Percentiles rank a stretch among this genome's conserved stretches.
phyloP scores from a whole-genome alignment of 2,329 filamentous ascomycete species.

The Myriosclerotinia duriaeana region DNA sequence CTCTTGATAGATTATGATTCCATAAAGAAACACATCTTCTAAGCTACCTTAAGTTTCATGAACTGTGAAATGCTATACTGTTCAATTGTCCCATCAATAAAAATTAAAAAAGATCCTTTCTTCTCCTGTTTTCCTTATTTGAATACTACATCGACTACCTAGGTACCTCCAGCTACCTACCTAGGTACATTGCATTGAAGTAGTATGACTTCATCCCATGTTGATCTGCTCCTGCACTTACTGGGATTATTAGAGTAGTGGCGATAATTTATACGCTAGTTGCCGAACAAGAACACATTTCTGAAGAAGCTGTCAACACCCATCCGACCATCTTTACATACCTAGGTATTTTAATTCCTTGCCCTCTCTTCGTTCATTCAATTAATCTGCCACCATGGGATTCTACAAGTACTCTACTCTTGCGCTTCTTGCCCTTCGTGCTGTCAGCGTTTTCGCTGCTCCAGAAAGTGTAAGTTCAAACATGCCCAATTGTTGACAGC shows the following conservation, averaged over 20 bases:
- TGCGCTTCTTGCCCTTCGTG: conserved; percentile 68
- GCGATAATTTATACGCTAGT: conserved; percentile 17
- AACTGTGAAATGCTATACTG: no score
- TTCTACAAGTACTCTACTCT: conserved; percentile 70
- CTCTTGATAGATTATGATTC: neutral
- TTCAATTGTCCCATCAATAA: no score
- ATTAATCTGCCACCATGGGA: conserved; percentile 58
- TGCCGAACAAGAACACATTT: conserved; percentile 25
- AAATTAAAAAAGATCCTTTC: no score
- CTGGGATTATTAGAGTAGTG: conserved; percentile 1
- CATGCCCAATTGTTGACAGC: conserved; percentile 18
- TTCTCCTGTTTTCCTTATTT: no score
- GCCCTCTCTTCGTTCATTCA: conserved; percentile 18
- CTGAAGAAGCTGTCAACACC: conserved; percentile 12
- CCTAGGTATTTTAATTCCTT: neutral
- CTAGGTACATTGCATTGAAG: neutral
- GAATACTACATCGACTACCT: no score
- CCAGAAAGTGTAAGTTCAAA: conserved; percentile 52
- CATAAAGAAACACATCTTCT: no score
- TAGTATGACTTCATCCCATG: conserved; percentile 5
- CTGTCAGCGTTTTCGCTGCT: conserved; percentile 63
- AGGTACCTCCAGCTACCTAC: no score
- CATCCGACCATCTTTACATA: conserved; percentile 11
- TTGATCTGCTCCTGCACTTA: conserved; percentile 4
- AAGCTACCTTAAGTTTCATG: neutral